A percentile compares a stretch with the other conserved stretches of the same genome.
These are phyloP conservation scores for Diplodia mutila DNA, from an alignment of 2,329 filamentous ascomycete species.

Conservation along the genomic window DNA sequence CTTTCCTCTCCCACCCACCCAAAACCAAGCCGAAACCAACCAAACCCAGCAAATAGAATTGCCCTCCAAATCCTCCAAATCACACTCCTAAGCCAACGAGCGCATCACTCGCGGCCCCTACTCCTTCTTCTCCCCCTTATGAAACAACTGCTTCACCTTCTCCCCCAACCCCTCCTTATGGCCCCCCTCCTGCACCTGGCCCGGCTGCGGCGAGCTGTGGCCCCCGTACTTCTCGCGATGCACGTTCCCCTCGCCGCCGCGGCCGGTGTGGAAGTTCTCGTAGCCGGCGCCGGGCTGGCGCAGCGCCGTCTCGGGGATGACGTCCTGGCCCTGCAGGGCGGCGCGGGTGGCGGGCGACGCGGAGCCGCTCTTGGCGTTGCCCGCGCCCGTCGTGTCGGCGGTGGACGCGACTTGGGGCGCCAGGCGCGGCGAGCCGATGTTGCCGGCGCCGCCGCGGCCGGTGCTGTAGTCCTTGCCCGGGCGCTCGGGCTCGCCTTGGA, in stretches of 20 bases:
- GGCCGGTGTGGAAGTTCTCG: conserved; percentile 43
- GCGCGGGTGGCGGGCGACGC: background rate
- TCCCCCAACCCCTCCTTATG: conserved; percentile 35
- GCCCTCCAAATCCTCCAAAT: no score
- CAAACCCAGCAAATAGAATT: no score
- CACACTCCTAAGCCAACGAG: background rate
- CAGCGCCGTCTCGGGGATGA: conserved; percentile 41
- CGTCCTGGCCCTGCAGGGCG: conserved; percentile 32
- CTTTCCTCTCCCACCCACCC: no score
- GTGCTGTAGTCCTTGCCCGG: conserved; percentile 35
- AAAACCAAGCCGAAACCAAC: no score
- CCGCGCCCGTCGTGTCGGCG: no score
- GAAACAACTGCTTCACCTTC: conserved; percentile 42
- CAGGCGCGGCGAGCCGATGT: conserved; percentile 32
- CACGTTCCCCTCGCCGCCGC: conserved; percentile 43
- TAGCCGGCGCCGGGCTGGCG: conserved; percentile 32
- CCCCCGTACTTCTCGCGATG: conserved; percentile 43
- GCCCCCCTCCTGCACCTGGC: conserved; percentile 26
- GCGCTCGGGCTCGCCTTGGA: conserved; percentile 32
- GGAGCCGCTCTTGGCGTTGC: no score
- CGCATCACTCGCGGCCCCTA: background rate
- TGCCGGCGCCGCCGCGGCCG: conserved; percentile 36
- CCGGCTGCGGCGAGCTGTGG: conserved; percentile 32
- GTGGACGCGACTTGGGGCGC: background rate
- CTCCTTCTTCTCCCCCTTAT: conserved; percentile 12